A percentile compares a stretch with the other conserved stretches of the same genome.
These are phyloP conservation scores for Neoboletus subvelutipes DNA, from an alignment of 768 basidiomycete genomes.

Conservation along the genomic window DNA sequence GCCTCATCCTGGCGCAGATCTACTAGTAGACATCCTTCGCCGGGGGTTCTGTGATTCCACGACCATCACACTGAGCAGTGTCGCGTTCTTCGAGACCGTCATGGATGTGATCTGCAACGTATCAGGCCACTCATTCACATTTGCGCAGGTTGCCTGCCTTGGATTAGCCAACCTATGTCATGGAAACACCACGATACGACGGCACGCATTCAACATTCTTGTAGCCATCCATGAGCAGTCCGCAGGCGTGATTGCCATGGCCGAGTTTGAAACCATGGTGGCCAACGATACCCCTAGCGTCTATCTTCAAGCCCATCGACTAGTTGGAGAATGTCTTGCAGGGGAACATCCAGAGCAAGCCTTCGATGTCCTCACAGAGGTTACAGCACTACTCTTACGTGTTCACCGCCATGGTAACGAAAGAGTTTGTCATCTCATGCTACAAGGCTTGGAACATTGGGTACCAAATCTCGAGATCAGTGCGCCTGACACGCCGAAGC, in stretches of 20 bases:
- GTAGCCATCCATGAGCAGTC: conserved; percentile 69
- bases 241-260: conserved; percentile 65
- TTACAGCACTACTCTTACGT: conserved; percentile 70
- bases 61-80: conserved; percentile 49
- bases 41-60: conserved; percentile 67
- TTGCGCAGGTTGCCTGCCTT: conserved; percentile 73
- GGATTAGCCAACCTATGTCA: conserved; percentile 86
- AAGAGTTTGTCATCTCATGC: conserved; percentile 54
- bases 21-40: conserved; percentile 64
- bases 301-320: conserved; percentile 77
- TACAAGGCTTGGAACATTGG: conserved; percentile 86
- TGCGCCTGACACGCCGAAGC: conserved; percentile 45
- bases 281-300: conserved; percentile 71
- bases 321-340: conserved; percentile 76
- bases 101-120: conserved; percentile 62
- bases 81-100: conserved; percentile 76
- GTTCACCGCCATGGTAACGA: conserved; percentile 51
- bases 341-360: conserved; percentile 71
- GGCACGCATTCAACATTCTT: conserved; percentile 75
- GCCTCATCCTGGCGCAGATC: conserved; percentile 49
- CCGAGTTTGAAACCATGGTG: conserved; percentile 71
- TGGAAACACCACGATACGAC: conserved; percentile 58
- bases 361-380: conserved; percentile 62
- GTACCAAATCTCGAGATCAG: conserved; percentile 61
- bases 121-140: conserved; percentile 59